Percentiles rank a stretch among this genome's conserved stretches.
Evolutionary conservation across 345 rosid species (phyloP).

Genomic region (Eucalyptus microcorys): DNA sequence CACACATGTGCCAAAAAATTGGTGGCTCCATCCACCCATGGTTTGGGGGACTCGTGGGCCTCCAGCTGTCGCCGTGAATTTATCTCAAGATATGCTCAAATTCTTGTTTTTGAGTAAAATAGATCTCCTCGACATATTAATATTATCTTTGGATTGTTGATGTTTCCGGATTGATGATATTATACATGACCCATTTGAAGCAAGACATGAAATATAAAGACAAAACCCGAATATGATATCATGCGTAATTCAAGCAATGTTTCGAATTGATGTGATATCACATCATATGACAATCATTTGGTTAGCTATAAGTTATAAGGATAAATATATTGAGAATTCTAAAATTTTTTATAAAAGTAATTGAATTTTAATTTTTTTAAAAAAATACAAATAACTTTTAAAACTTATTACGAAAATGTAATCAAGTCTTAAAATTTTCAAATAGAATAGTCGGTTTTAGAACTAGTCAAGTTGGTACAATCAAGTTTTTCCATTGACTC

Average conservation of each 20-base stretch:
- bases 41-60: neutral
- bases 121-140: neutral
- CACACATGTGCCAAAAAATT: neutral
- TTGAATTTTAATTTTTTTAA: no score
- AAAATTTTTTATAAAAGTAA: no score
- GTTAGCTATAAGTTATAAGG: neutral
- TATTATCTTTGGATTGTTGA: neutral
- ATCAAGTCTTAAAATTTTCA: no score
- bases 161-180: neutral
- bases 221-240: neutral
- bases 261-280: neutral
- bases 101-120: neutral
- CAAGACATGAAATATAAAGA: neutral
- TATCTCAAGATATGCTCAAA: neutral
- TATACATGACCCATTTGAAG: neutral
- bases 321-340: no score
- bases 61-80: neutral
- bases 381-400: no score
- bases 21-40: neutral
- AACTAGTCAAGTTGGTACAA: neutral
- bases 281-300: neutral
- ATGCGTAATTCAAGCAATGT: neutral
- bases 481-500: no score
- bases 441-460: accelerated
- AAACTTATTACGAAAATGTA: no score